Evolutionary conservation across 2,329 filamentous ascomycete genomes (phyloP), one percentile per base, ranked within the genome.

Genomic region (Neonectria sp.): DNA sequence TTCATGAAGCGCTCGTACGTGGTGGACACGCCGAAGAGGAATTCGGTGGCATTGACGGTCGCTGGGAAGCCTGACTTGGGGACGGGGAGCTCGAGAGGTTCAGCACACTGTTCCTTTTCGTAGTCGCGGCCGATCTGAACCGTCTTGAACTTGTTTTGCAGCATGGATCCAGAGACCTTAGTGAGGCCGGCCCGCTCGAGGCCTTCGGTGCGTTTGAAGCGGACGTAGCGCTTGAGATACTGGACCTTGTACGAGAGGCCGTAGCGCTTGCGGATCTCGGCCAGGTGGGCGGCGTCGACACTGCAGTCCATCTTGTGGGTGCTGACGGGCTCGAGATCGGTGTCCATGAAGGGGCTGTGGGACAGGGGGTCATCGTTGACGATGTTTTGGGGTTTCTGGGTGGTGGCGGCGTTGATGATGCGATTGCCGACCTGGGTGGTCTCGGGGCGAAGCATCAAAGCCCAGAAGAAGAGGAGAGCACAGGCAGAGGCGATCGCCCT

Each of bases 11-110:
- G 81, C 70, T 85, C 81, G 79, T 86, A 89, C 3, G 87, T 89
- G 9, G 88, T 89, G 1, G 88, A 89, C 6, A 90, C 86, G 46
- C 87, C 87, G 68, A 89, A 89, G 76, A 89, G 85, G 76, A 89
- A 87, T 67, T 88, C 86, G 43, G 86, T 86, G 12, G 86, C 82
- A 66, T 89, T 86, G 62, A 85, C 87, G 1, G 83, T 83, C 3
- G 80, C 76, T 6, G 88, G 87, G 64, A 81, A 84, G 3, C 83
- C 82, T 0, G 88, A 89, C 52, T 81, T 80, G 8, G 87, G 77
- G 4, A 89, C 87, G 0, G 84, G 81, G 7, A 89, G 81, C 37
- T 86, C 80, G 17, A 90, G 79, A 0, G 88, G 86, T 60, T 82
- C 80, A 21, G 82, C 77, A 69, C 88, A 90, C 24, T 78, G 76